These are phyloP conservation scores for Adansonia grandidieri DNA, from an alignment of 441 rosid species.

Conservation along the genomic window DNA sequence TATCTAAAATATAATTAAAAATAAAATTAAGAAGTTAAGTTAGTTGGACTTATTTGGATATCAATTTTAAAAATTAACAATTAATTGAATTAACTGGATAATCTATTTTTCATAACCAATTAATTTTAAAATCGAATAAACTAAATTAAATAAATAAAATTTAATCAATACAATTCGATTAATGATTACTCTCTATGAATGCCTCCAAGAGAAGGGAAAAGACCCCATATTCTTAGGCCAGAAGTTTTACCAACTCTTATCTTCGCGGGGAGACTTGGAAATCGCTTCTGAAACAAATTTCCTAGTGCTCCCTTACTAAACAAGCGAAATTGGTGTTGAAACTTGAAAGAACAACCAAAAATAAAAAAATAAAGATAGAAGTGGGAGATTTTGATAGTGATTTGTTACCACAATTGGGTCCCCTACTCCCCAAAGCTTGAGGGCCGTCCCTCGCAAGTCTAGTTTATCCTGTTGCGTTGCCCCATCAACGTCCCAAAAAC, in stretches of 20 bases:
- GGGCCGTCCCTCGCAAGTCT: background rate
- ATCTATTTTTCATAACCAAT: too few relatives aligned
- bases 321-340: background rate
- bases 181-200: background rate
- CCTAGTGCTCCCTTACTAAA: background rate
- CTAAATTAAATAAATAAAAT: too few relatives aligned
- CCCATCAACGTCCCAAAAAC: background rate
- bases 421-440: constrained; percentile 5
- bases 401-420: background rate
- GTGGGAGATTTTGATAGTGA: background rate
- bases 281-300: background rate
- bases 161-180: too few relatives aligned
- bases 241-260: background rate
- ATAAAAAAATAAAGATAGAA: background rate
- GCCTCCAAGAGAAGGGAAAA: too few relatives aligned
- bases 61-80: too few relatives aligned
- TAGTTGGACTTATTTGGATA: too few relatives aligned
- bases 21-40: too few relatives aligned
- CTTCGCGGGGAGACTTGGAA: background rate
- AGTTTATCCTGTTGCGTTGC: background rate
- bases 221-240: background rate
- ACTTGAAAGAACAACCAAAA: background rate
- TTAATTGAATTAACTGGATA: too few relatives aligned
- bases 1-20: too few relatives aligned
- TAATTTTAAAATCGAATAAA: too few relatives aligned